These are phyloP conservation scores for Hyparrhenia diplandra DNA, from an alignment of 176 grass and related monocot genomes.

Conservation along the genomic window DNA sequence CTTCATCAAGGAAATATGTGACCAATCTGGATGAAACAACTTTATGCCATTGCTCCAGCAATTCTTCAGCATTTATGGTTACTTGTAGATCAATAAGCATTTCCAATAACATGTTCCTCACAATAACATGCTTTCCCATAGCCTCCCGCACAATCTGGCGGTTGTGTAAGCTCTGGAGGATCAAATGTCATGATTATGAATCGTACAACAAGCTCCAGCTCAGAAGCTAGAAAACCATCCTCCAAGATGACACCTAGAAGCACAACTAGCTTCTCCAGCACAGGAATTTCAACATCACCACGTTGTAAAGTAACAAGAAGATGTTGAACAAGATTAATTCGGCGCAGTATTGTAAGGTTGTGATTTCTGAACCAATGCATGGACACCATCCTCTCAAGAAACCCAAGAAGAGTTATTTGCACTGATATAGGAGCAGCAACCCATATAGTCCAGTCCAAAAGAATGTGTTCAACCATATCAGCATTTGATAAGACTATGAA, in stretches of 20 bases:
- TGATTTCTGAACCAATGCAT: conserved; percentile 99
- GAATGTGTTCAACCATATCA: conserved; percentile 98
- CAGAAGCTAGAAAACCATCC: conserved; percentile 93
- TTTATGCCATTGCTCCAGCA: conserved; percentile 99
- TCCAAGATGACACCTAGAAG: conserved; percentile 98
- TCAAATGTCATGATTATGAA: conserved; percentile 99
- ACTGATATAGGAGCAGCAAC: conserved; percentile 86
- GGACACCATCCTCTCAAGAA: conserved; percentile 98
- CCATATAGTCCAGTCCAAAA: conserved; percentile 99
- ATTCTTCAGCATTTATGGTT: conserved; percentile 78
- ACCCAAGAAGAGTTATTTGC: conserved; percentile 93
- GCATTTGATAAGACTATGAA: conserved; percentile 98
- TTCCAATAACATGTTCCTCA: conserved; percentile 96
- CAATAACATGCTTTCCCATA: conserved; percentile 98
- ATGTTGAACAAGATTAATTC: conserved; percentile 97
- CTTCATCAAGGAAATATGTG: conserved; percentile 96
- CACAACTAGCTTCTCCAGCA: conserved; percentile 96
- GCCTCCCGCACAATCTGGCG: conserved; percentile 69
- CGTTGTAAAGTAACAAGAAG: conserved; percentile 95
- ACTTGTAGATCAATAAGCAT: conserved; percentile 99
- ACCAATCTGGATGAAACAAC: conserved; percentile 95
- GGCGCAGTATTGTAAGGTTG: conserved; percentile 92
- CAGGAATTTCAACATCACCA: conserved; percentile 92
- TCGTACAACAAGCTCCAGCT: conserved; percentile 93
- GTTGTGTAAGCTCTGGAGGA: conserved; percentile 64